Conservation (phyloP, 2,329 filamentous ascomycete genomes). For the Epichloe gansuensis region DNA sequence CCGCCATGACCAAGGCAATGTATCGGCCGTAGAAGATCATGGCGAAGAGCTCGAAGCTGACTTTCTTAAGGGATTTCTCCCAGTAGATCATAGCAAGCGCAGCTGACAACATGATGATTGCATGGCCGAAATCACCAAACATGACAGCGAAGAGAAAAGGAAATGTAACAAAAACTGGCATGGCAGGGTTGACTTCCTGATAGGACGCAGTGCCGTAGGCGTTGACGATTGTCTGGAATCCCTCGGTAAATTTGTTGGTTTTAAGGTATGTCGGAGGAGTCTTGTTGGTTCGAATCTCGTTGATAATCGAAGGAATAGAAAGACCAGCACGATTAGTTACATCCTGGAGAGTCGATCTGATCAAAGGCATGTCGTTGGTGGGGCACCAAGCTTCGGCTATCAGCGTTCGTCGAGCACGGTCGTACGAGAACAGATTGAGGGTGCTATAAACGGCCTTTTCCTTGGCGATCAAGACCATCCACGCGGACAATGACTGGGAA, state of each 20-base stretch:
- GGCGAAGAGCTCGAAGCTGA: constrained; percentile 82
- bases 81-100: constrained; percentile 91
- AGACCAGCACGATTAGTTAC: constrained; percentile 92
- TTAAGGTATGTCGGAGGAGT: constrained; percentile 94
- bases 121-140: constrained; percentile 97
- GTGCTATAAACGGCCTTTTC: constrained; percentile 97
- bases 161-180: constrained; percentile 93
- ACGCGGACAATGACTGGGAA: constrained; percentile 79
- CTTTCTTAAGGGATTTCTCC: constrained; percentile 87
- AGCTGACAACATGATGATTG: constrained; percentile 72
- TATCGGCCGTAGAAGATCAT: constrained; percentile 99
- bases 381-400: constrained; percentile 98
- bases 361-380: constrained; percentile 75
- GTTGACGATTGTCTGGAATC: constrained; percentile 97
- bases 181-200: constrained; percentile 88
- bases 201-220: constrained; percentile 97
- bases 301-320: constrained; percentile 97
- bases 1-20: constrained; percentile 95
- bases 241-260: constrained; percentile 96
- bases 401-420: constrained; percentile 85
- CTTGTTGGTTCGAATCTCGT: constrained; percentile 93
- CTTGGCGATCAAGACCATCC: constrained; percentile 97
- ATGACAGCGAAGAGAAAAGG: constrained; percentile 99
- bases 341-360: constrained; percentile 88
- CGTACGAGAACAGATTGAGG: constrained; percentile 92